Percentiles rank a stretch among this genome's conserved stretches.
Evolutionary conservation across 192 early-diverging fungal species (phyloP).

Genomic region (Backusella circina): DNA sequence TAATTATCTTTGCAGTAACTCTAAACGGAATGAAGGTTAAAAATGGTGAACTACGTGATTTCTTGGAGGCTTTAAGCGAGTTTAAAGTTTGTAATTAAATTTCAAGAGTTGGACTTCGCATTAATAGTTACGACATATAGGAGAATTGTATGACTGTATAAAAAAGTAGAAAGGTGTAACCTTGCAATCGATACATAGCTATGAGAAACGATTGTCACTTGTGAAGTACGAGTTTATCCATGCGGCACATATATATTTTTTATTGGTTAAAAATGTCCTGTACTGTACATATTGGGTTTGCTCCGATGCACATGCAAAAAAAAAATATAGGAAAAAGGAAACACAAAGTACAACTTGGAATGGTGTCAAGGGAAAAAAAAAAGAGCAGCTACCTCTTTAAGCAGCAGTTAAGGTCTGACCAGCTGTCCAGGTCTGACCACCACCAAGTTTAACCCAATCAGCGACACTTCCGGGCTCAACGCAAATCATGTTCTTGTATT

Average conservation of each 20-base stretch:
- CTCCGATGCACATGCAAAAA: not conserved
- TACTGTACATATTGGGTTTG: not conserved
- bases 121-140: no score
- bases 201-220: not conserved
- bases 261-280: not conserved
- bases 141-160: no score
- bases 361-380: no score
- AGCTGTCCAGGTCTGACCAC: constrained; percentile 68
- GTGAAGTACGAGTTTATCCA: not conserved
- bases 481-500: constrained; percentile 87
- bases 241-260: not conserved
- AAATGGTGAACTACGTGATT: no score
- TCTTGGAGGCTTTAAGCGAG: no score
- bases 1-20: no score
- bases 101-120: no score
- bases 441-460: constrained; percentile 56
- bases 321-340: not conserved
- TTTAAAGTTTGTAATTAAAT: no score
- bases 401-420: constrained; percentile 49
- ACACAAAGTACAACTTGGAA: not conserved
- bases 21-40: no score
- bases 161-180: no score
- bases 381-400: no score
- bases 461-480: constrained; percentile 82
- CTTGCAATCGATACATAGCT: not conserved